Evolutionary conservation across 176 grass and related monocot species (phyloP).

Genomic region (Phoenix roebelenii): DNA sequence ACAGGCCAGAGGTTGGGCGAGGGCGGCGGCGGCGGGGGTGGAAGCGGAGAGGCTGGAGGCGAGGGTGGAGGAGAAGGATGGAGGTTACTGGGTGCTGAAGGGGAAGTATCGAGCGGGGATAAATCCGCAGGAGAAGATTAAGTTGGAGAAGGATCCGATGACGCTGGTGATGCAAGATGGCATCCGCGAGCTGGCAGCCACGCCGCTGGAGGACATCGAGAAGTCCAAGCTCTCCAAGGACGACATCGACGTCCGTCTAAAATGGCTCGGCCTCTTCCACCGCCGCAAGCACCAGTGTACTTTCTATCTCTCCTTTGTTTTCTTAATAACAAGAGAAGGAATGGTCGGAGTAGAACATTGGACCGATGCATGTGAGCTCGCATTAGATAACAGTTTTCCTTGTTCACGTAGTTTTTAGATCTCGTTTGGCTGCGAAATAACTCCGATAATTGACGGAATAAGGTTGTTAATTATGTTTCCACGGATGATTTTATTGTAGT

Average conservation of each 20-base stretch:
- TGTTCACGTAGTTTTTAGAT: too few relatives aligned
- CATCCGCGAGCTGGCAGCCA: slow-evolving; percentile 55
- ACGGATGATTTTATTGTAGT: too few relatives aligned
- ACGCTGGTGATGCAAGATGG: slow-evolving; percentile 59
- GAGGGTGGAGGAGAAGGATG: slow-evolving; percentile 54
- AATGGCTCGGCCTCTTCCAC: slow-evolving; percentile 98
- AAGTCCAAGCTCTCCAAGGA: slow-evolving; percentile 60
- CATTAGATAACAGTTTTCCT: too few relatives aligned
- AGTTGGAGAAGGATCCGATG: slow-evolving; percentile 91
- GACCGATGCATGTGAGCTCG: too few relatives aligned
- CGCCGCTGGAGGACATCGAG: slow-evolving; percentile 69
- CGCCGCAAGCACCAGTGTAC: slow-evolving; percentile 96
- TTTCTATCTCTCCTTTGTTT: not conserved
- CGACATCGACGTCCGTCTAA: slow-evolving; percentile 85
- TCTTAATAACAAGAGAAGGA: too few relatives aligned
- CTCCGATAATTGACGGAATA: too few relatives aligned
- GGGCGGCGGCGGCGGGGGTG: slow-evolving; percentile 6
- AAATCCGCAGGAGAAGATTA: slow-evolving; percentile 94
- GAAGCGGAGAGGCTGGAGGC: slow-evolving; percentile 39
- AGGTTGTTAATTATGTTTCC: too few relatives aligned
- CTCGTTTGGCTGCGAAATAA: too few relatives aligned
- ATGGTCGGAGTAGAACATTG: too few relatives aligned
- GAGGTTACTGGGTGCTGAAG: slow-evolving; percentile 76
- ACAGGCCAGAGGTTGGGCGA: not conserved
- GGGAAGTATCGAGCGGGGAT: slow-evolving; percentile 65